Evolutionary conservation across 179 eudicot genomes (phyloP).

Genomic region (Carnegiea gigantea): DNA sequence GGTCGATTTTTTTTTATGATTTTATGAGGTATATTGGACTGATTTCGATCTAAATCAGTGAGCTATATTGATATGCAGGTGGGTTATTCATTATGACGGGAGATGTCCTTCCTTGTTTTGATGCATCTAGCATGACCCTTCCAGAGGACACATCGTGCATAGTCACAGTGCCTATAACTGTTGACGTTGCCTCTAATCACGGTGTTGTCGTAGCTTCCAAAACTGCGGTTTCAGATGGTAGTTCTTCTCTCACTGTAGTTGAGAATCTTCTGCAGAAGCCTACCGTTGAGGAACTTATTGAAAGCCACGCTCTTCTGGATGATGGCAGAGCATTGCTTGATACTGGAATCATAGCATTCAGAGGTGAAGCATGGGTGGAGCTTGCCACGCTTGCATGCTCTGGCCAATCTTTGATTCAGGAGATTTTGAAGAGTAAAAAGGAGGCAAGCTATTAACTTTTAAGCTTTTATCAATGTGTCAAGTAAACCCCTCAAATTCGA

Average conservation of each 20-base stretch:
- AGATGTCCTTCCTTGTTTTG: constrained; percentile 99
- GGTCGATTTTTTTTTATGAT: background rate
- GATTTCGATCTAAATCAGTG: constrained; percentile 8
- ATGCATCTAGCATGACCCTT: constrained; percentile 85
- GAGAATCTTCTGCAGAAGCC: constrained; percentile 97
- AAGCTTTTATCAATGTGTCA: background rate
- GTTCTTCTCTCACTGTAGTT: constrained; percentile 51
- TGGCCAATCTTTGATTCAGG: constrained; percentile 61
- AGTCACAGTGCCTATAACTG: constrained; percentile 95
- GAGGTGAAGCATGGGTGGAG: constrained; percentile 95
- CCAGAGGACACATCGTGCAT: constrained; percentile 89
- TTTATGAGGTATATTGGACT: background rate
- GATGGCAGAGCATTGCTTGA: constrained; percentile 98
- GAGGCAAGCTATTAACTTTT: constrained; percentile 62
- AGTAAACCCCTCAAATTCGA: constrained; percentile 1
- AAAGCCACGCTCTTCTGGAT: constrained; percentile 72
- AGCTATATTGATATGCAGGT: constrained; percentile 47
- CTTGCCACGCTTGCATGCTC: constrained; percentile 76
- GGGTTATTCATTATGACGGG: constrained; percentile 98
- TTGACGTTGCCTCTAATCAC: constrained; percentile 92
- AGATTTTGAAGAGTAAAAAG: constrained; percentile 68
- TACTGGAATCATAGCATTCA: constrained; percentile 94
- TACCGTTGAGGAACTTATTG: constrained; percentile 64
- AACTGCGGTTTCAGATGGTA: constrained; percentile 34
- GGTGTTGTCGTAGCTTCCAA: constrained; percentile 93